Conservation (phyloP, 2,329 filamentous ascomycete genomes). For the Curvularia spicifera region DNA sequence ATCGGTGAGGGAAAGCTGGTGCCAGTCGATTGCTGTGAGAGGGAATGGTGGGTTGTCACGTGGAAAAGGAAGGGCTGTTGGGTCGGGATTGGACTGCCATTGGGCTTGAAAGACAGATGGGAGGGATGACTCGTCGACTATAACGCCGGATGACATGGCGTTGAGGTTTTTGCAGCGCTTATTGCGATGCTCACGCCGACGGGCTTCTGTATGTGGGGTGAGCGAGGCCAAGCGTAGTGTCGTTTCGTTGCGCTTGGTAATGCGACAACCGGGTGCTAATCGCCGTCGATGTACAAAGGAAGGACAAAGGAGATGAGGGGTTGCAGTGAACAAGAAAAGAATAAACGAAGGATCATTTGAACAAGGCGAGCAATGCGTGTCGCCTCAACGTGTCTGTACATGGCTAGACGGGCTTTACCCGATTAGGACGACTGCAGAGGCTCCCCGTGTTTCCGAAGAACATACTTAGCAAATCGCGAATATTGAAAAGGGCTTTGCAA, state of each 20-base stretch:
- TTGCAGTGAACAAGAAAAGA: not conserved
- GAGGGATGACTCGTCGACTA: constrained; percentile 34
- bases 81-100: constrained; percentile 42
- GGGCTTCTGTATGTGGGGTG: not conserved
- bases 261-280: not conserved
- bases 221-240: not conserved
- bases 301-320: not conserved
- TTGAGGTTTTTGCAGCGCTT: not conserved
- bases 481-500: no score
- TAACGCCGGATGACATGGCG: constrained; percentile 20
- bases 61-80: constrained; percentile 44
- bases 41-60: constrained; percentile 45
- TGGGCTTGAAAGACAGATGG: constrained; percentile 39
- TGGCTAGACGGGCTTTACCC: constrained; percentile 9
- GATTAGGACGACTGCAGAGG: constrained; percentile 2
- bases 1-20: constrained; percentile 43
- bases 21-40: constrained; percentile 45
- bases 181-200: not conserved
- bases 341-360: not conserved
- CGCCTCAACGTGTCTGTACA: constrained; percentile 1
- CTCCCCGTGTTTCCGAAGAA: no score
- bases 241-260: not conserved
- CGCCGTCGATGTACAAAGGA: not conserved
- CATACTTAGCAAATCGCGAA: no score
- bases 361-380: not conserved